phyloP scores from a whole-genome alignment of 805 yeast species.

The Nakazawaea wickerhamii region DNA sequence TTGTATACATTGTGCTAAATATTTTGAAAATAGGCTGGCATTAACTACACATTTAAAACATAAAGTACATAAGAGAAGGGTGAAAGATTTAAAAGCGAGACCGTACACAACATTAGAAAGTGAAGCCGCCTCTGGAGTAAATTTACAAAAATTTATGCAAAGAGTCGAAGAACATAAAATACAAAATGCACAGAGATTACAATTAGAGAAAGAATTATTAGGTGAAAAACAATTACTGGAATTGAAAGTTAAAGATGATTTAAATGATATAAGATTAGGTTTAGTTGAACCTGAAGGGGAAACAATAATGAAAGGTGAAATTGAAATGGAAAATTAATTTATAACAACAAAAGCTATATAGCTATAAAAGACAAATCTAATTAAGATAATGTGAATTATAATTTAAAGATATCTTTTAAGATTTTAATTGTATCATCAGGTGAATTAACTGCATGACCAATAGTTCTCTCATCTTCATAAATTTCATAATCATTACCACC shows the following conservation, averaged over 20 bases:
- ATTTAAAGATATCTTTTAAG: slow-evolving; percentile 74
- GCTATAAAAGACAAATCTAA: not conserved
- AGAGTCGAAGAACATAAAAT: slow-evolving; percentile 55
- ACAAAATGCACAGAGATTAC: slow-evolving; percentile 40
- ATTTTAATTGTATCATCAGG: slow-evolving; percentile 88
- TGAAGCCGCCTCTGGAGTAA: slow-evolving; percentile 84
- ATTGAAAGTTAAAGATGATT: slow-evolving; percentile 9
- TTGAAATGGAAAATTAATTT: slow-evolving; percentile 5
- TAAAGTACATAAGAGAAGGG: slow-evolving; percentile 83
- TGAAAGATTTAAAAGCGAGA: slow-evolving; percentile 63
- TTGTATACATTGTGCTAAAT: slow-evolving; percentile 91
- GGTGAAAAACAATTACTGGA: slow-evolving; percentile 11
- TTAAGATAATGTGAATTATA: slow-evolving; percentile 25
- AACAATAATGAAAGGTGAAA: slow-evolving; percentile 2
- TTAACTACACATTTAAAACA: slow-evolving; percentile 66
- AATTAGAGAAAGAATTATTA: slow-evolving; percentile 33
- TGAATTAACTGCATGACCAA: slow-evolving; percentile 86
- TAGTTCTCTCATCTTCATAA: slow-evolving; percentile 85
- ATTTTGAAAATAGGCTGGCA: slow-evolving; percentile 75
- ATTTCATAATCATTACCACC: slow-evolving; percentile 99
- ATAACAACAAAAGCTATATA: not conserved
- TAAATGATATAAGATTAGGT: slow-evolving; percentile 5
- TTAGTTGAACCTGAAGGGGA: not conserved
- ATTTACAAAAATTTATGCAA: slow-evolving; percentile 59
- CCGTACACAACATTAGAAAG: slow-evolving; percentile 89